Evolutionary conservation across 371 early-diverging fungal genomes (phyloP).

Genomic region (Capillidium rhysosporum): DNA sequence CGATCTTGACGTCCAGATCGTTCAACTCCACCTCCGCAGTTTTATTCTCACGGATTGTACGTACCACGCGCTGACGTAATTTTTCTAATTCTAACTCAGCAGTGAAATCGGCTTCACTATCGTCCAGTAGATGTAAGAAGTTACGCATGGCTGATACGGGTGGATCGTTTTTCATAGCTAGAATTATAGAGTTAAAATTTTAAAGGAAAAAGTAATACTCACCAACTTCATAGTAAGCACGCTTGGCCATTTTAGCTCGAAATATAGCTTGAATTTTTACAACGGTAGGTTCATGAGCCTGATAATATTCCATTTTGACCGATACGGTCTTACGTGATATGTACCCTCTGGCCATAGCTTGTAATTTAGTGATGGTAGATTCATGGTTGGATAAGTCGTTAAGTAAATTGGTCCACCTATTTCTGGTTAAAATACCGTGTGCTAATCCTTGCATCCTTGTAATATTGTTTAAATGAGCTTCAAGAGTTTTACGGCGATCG

Average conservation of each 20-base stretch:
- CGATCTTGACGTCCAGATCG: conserved; percentile 88
- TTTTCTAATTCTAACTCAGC: conserved; percentile 77
- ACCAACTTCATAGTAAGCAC: conserved; percentile 65
- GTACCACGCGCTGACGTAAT: conserved; percentile 65
- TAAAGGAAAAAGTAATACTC: too few species aligned
- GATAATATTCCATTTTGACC: conserved; percentile 38
- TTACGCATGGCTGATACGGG: conserved; percentile 58
- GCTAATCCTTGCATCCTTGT: neutral
- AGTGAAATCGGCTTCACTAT: conserved; percentile 79
- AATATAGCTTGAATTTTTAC: conserved; percentile 70
- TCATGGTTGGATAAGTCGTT: neutral
- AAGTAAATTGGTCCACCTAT: neutral
- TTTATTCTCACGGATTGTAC: conserved; percentile 77
- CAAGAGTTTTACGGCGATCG: conserved; percentile 13
- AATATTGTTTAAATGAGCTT: neutral
- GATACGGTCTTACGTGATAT: conserved; percentile 10
- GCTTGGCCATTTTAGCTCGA: conserved; percentile 53
- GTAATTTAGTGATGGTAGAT: neutral
- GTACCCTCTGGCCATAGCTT: conserved; percentile 5
- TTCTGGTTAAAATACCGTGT: conserved; percentile 2
- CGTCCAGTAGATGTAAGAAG: conserved; percentile 76
- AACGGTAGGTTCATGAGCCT: conserved; percentile 44
- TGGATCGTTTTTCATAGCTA: conserved; percentile 52
- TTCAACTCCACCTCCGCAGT: conserved; percentile 61
- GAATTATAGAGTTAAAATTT: neutral